phyloP scores from a whole-genome alignment of 2,329 filamentous ascomycete genomes.

The Zymoseptoria crescenta region DNA sequence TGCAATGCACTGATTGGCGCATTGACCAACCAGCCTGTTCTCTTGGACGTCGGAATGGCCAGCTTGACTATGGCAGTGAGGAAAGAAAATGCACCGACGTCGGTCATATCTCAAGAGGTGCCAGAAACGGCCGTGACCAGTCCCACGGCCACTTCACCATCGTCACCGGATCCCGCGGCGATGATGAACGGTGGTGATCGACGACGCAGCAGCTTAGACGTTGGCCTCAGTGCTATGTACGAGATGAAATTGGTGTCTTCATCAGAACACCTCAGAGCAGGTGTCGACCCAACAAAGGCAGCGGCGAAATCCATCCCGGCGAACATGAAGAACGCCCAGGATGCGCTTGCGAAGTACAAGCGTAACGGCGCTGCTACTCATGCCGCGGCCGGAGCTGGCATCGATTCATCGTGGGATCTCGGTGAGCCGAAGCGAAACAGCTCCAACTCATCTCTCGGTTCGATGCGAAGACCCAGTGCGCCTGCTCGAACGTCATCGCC shows the following conservation, averaged over 20 bases:
- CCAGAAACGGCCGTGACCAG: neutral
- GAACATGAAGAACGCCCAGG: constrained; percentile 12
- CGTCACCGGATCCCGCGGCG: constrained; percentile 16
- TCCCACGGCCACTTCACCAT: neutral
- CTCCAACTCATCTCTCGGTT: constrained; percentile 16
- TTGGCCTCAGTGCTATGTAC: constrained; percentile 51
- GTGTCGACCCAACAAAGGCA: constrained; percentile 33
- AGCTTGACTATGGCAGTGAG: constrained; percentile 82
- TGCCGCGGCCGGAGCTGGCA: constrained; percentile 11
- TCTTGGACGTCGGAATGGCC: constrained; percentile 83
- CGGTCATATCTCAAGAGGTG: neutral
- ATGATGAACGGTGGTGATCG: constrained; percentile 24
- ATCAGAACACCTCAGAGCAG: constrained; percentile 61
- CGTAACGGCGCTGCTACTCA: constrained; percentile 9
- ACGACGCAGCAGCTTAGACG: constrained; percentile 35
- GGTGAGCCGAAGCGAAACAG: constrained; percentile 19
- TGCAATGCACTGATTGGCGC: constrained; percentile 93
- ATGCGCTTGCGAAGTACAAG: constrained; percentile 15
- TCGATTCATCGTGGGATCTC: constrained; percentile 13
- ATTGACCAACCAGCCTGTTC: constrained; percentile 80
- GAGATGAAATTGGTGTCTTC: constrained; percentile 68
- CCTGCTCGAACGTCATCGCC: constrained; percentile 19
- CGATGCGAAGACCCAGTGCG: constrained; percentile 15
- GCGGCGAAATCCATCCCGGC: constrained; percentile 7
- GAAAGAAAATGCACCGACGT: constrained; percentile 35